Evolutionary conservation across 176 grass and related monocot species (phyloP).

Genomic region (Triticum aestivum): IWGSC_CS_RefSeq_v2.1 NC_057797.1:737310746-737311245

Average conservation of each 20-base stretch:
- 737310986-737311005: conserved; percentile 54
- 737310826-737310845: not conserved
- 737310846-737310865: not conserved
- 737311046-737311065: conserved; percentile 52
- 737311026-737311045: conserved; percentile 48
- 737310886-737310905: conserved; percentile 49
- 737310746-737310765: not conserved
- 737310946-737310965: conserved; percentile 18
- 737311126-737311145: conserved; percentile 10
- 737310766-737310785: not conserved
- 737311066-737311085: conserved; percentile 70
- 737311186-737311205: conserved; percentile 8
- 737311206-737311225: conserved; percentile 52
- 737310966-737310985: conserved; percentile 58
- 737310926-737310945: conserved; percentile 30
- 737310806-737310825: not conserved
- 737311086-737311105: conserved; percentile 19
- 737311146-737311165: conserved; percentile 11
- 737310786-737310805: not conserved
- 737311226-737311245: conserved; percentile 30
- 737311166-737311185: conserved; percentile 34
- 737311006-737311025: conserved; percentile 45
- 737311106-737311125: not conserved
- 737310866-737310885: conserved; percentile 36
- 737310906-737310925: conserved; percentile 30